Evolutionary conservation across 208 protist genomes (phyloP).

Genomic region (Herpetomonas samuelpessoai): DNA sequence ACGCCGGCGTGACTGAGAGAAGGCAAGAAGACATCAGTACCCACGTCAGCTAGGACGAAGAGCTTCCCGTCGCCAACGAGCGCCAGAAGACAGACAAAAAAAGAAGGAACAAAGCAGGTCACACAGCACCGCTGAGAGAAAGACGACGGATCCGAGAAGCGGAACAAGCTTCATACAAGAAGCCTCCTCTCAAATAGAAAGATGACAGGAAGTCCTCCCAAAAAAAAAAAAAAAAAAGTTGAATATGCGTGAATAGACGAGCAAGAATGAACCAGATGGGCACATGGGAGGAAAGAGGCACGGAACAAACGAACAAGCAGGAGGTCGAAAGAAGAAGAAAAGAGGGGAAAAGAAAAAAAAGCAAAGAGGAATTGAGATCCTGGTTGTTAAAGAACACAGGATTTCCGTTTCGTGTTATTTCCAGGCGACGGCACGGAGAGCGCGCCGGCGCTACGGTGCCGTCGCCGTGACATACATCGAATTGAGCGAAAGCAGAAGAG

Average conservation of each 20-base stretch:
- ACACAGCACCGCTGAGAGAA: not conserved
- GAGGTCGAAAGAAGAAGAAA: not conserved
- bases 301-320: not conserved
- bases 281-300: not conserved
- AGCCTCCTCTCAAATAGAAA: too few relatives aligned
- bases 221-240: conserved; percentile 11
- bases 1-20: too few relatives aligned
- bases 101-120: not conserved
- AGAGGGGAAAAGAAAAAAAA: conserved; percentile 1
- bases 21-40: too few relatives aligned
- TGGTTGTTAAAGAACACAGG: conserved; percentile 8
- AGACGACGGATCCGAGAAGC: too few relatives aligned
- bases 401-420: conserved; percentile 9
- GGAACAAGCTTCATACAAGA: too few relatives aligned
- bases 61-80: too few relatives aligned
- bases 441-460: too few relatives aligned
- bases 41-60: too few relatives aligned
- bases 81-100: not conserved
- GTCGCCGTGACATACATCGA: too few relatives aligned
- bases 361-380: not conserved
- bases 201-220: too few relatives aligned
- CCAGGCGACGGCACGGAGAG: too few relatives aligned
- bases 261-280: conserved; percentile 5
- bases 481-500: not conserved
- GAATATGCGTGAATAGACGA: not conserved